Percentiles rank a stretch among this genome's conserved stretches.
phyloP scores from a whole-genome alignment of 2,329 filamentous ascomycete species.

The Aspergillus arachidicola region DNA sequence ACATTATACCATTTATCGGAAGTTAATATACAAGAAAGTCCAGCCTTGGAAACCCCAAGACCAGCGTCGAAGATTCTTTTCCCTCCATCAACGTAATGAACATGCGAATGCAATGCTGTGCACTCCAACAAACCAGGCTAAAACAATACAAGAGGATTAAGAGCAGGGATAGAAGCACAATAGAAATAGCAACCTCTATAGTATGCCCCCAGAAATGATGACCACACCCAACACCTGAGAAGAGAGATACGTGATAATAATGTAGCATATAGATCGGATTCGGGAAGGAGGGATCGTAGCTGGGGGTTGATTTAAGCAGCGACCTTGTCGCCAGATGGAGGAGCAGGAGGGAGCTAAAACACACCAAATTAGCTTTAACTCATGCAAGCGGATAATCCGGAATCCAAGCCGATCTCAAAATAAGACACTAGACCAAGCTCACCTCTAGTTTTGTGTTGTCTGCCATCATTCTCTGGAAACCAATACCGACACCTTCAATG shows the following conservation, averaged over 20 bases:
- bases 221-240: slow-evolving; percentile 43
- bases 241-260: slow-evolving; percentile 38
- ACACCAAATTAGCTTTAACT: background rate
- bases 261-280: slow-evolving; percentile 22
- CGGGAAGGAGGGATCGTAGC: slow-evolving; percentile 1
- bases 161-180: slow-evolving; percentile 32
- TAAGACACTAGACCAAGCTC: slow-evolving; percentile 21
- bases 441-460: slow-evolving; percentile 83
- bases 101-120: slow-evolving; percentile 6
- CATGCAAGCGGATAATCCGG: background rate
- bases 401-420: background rate
- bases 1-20: slow-evolving; percentile 35
- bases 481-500: slow-evolving; percentile 96
- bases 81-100: slow-evolving; percentile 19
- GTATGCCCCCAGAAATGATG: slow-evolving; percentile 36
- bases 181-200: slow-evolving; percentile 35
- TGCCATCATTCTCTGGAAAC: slow-evolving; percentile 91
- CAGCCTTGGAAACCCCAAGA: slow-evolving; percentile 9
- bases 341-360: slow-evolving; percentile 38
- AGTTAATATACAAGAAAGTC: slow-evolving; percentile 39
- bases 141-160: slow-evolving; percentile 23
- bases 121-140: slow-evolving; percentile 8
- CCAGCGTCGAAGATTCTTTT: slow-evolving; percentile 11
- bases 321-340: slow-evolving; percentile 40
- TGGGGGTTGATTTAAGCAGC: slow-evolving; percentile 32